Conservation (phyloP, 495 filamentous ascomycete genomes). For the Rostrohypoxylon terebratum region DNA sequence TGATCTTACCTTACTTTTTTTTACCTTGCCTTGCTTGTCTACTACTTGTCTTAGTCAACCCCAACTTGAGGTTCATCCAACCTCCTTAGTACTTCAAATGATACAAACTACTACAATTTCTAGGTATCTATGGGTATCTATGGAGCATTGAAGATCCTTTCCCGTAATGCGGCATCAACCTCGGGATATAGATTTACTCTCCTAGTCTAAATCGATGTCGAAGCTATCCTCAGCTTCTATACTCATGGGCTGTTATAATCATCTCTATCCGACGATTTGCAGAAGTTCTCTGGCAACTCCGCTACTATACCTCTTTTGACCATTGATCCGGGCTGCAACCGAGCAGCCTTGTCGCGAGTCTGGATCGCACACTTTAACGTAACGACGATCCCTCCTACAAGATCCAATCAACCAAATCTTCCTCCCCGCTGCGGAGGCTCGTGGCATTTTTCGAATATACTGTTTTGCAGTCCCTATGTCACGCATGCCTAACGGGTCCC, state of each 20-base stretch:
- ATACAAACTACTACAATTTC: conserved; percentile 4
- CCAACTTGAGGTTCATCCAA: conserved; percentile 17
- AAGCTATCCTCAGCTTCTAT: conserved; percentile 17
- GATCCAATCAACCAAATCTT: conserved; percentile 25
- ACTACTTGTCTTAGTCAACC: conserved; percentile 16
- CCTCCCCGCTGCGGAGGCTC: conserved; percentile 34
- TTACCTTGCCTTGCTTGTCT: conserved; percentile 13
- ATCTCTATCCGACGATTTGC: conserved; percentile 28
- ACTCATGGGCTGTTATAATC: conserved; percentile 23
- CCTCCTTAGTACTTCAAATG: conserved; percentile 10
- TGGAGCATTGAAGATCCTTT: conserved; percentile 31
- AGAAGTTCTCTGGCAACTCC: conserved; percentile 30
- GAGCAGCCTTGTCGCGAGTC: conserved; percentile 37
- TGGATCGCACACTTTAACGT: conserved; percentile 24
- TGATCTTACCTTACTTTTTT: conserved; percentile 21
- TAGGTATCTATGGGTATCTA: conserved; percentile 23
- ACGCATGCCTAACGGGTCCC: conserved; percentile 28
- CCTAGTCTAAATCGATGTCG: conserved; percentile 32
- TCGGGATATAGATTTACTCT: conserved; percentile 16
- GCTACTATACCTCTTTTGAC: conserved; percentile 42
- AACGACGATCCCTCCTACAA: conserved; percentile 39
- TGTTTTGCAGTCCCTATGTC: conserved; percentile 18
- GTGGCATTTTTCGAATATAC: conserved; percentile 29
- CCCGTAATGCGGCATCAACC: conserved; percentile 20
- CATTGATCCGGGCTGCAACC: conserved; percentile 38